phyloP scores from a whole-genome alignment of 371 early-diverging fungal genomes.

The Blakeslea trispora region DNA sequence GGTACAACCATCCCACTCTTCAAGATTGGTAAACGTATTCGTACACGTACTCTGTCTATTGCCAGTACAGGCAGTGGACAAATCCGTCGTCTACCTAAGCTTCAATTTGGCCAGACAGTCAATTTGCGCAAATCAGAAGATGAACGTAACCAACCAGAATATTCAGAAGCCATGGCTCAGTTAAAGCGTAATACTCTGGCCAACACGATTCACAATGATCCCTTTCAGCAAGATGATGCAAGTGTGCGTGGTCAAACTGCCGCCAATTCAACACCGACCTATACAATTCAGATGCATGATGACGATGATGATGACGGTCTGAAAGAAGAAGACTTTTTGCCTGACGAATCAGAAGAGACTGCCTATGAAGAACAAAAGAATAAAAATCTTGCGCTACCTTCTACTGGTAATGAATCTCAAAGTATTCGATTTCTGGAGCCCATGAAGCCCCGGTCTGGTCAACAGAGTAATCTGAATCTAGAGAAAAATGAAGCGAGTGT shows the following conservation, averaged over 20 bases:
- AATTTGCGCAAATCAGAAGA: conserved; percentile 22
- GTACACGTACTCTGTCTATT: conserved; percentile 51
- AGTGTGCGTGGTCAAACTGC: not conserved
- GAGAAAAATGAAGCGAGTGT: conserved; percentile 45
- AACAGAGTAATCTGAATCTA: conserved; percentile 23
- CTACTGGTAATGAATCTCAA: conserved; percentile 27
- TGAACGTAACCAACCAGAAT: conserved; percentile 6
- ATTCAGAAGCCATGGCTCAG: conserved; percentile 33
- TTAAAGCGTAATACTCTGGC: conserved; percentile 42
- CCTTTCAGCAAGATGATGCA: not conserved
- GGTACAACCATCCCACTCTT: conserved; percentile 82
- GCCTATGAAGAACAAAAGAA: conserved; percentile 9
- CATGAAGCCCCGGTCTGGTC: conserved; percentile 37
- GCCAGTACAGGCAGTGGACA: conserved; percentile 46
- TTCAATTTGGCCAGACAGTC: conserved; percentile 38
- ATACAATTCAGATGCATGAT: conserved; percentile 29
- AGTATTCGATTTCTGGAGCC: conserved; percentile 53
- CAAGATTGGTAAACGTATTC: conserved; percentile 59
- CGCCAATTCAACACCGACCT: not conserved
- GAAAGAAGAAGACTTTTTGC: conserved; percentile 52
- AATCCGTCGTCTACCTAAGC: conserved; percentile 41
- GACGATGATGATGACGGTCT: conserved; percentile 24
- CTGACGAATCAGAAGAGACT: conserved; percentile 37
- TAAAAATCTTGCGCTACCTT: conserved; percentile 3
- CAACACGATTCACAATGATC: conserved; percentile 36